Base-by-base conservation (phyloP, 495 filamentous ascomycete genomes). In the Amniculicola lignicola region DNA sequence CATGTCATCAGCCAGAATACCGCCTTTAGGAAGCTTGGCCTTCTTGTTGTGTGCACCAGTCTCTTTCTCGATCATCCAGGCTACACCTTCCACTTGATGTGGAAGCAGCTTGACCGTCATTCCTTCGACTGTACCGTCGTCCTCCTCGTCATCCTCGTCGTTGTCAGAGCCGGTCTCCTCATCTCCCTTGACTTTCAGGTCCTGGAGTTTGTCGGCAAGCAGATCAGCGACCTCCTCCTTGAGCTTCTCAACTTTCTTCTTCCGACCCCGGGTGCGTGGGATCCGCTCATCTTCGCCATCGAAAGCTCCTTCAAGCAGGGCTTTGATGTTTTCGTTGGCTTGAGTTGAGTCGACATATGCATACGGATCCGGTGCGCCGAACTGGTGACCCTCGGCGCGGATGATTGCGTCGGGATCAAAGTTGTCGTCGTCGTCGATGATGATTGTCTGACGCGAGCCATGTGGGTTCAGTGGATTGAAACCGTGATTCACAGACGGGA, bases 1-100 rank as follows among this genome's bases (percentile, higher is more conserved):
- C 87, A 91, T 91, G 69, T 93, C 88, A 64, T 93, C 88, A 2
- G 88, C 88, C 10, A 93, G 75, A 50, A 93, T 88, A n/a, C 88
- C 88, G 36, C 88, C 88, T 65, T 90, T 90, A 0, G 90, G 87
- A 6, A 89, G 75, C 14, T 84, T 83, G 2, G 88, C 89, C 52
- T 77, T 79, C 53, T 80, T 83, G 68, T 88, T 94, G 25, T 82
- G 79, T 2, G 79, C 78, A 2, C 90, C 89, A 10, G 85, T 82
- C 68, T 98, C 93, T 58, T 93, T 88, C 28, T 87, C 85, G 48
- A 76, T 84, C 88, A 98, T 94, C 89, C 94, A 98, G 36, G 83
- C 80, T 2, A 97, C 84, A 53, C 93, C 93, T 21, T 94, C 86
- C 9, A 96, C 78, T 67, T 98, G 93, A 67, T 98, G 93, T 2